Conservation (phyloP, 768 basidiomycete genomes). For the Coprinopsis marcescibilis region DNA sequence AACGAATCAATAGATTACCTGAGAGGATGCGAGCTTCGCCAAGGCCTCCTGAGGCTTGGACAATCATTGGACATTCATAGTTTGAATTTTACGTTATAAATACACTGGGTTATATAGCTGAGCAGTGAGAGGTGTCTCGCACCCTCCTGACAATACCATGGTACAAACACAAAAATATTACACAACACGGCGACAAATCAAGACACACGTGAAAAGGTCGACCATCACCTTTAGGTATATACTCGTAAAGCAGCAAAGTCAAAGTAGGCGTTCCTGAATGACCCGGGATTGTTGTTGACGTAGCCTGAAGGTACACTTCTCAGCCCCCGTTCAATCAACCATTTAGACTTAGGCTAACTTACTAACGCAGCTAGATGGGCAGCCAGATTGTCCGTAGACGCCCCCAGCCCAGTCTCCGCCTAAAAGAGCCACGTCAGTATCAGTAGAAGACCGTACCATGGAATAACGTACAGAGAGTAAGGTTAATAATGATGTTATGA, state of each 20-base stretch:
- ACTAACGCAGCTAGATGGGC: slow-evolving; percentile 55
- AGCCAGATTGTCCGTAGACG: slow-evolving; percentile 41
- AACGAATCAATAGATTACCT: no score
- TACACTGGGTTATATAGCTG: no score
- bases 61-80: no score
- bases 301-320: slow-evolving; percentile 39
- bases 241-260: slow-evolving; percentile 52
- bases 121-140: no score
- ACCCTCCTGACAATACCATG: no score
- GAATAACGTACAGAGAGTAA: slow-evolving; percentile 8
- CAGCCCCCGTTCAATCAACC: background rate
- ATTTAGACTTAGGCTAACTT: slow-evolving; percentile 18
- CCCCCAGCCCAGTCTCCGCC: slow-evolving; percentile 35
- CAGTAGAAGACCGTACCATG: background rate
- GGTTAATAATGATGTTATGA: slow-evolving; percentile 12
- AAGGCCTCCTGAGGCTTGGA: no score
- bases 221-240: slow-evolving; percentile 22
- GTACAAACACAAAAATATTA: no score
- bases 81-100: no score
- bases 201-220: no score
- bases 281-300: slow-evolving; percentile 56
- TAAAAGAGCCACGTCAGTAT: background rate
- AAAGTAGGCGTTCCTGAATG: slow-evolving; percentile 65
- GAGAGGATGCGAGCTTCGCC: no score
- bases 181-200: no score